Evolutionary conservation across 2,329 filamentous ascomycete genomes (phyloP).

Genomic region (Orbilia javanica): DNA sequence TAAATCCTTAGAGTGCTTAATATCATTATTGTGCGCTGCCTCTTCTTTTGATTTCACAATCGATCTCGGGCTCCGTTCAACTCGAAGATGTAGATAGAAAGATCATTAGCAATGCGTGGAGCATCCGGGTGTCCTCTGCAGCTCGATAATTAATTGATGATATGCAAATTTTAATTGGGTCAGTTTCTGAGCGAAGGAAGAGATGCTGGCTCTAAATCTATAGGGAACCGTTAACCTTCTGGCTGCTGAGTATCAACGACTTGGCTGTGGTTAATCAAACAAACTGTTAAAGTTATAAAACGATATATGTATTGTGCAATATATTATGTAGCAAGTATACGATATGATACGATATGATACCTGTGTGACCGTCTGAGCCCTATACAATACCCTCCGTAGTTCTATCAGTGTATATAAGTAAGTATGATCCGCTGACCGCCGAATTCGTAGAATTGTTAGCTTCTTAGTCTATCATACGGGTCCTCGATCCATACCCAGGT

Average conservation of each 20-base stretch:
- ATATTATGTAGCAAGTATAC: too few species aligned
- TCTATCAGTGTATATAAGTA: conserved; percentile 13
- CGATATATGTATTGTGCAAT: not conserved
- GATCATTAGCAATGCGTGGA: too few species aligned
- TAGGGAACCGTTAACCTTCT: conserved; percentile 8
- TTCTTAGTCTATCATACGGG: conserved; percentile 13
- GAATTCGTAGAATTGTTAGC: not conserved
- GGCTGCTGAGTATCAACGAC: not conserved
- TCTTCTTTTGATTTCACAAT: too few species aligned
- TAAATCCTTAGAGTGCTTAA: too few species aligned
- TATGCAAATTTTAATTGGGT: not conserved
- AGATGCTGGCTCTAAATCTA: not conserved
- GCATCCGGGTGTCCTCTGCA: not conserved
- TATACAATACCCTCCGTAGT: not conserved
- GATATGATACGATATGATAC: too few species aligned
- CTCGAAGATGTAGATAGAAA: too few species aligned
- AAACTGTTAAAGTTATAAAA: not conserved
- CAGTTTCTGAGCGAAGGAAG: not conserved
- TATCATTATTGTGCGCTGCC: too few species aligned
- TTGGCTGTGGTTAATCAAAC: not conserved
- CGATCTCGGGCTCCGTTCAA: too few species aligned
- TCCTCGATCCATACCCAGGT: not conserved
- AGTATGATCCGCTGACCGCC: not conserved
- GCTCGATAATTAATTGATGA: not conserved
- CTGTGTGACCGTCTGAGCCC: too few species aligned